Conservation (phyloP, 148 eudicot genomes). For the Suaeda aralocaspica region DNA sequence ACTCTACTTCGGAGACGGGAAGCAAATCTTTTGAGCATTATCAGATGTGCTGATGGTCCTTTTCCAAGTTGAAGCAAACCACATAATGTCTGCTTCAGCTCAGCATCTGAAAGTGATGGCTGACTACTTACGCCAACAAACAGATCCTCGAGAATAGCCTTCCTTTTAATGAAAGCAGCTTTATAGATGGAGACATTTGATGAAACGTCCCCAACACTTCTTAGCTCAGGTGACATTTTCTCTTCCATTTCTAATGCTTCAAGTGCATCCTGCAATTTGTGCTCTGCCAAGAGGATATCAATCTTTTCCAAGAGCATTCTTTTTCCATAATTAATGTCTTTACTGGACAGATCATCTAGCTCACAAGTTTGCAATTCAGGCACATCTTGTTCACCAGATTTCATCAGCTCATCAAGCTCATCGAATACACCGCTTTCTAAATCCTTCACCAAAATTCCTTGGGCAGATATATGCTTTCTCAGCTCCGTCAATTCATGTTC, state of each 20-base stretch:
- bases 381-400: conserved; percentile 39
- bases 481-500: conserved; percentile 83
- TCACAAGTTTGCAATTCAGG: conserved; percentile 36
- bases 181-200: conserved; percentile 51
- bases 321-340: conserved; percentile 37
- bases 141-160: conserved; percentile 63
- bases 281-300: conserved; percentile 76
- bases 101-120: conserved; percentile 49
- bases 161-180: conserved; percentile 58
- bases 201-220: conserved; percentile 47
- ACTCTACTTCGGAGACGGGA: conserved; percentile 60
- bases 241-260: conserved; percentile 75
- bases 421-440: conserved; percentile 64
- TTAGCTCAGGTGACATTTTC: conserved; percentile 52
- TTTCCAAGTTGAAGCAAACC: conserved; percentile 76
- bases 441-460: conserved; percentile 84
- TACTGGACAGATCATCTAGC: conserved; percentile 30
- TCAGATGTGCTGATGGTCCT: conserved; percentile 79
- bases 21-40: conserved; percentile 63
- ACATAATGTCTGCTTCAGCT: conserved; percentile 58
- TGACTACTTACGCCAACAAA: conserved; percentile 57
- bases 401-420: conserved; percentile 61
- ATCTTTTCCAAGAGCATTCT: conserved; percentile 58
- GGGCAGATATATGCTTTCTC: conserved; percentile 79
- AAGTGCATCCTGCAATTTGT: conserved; percentile 67